Evolutionary conservation across 257 asterid genomes (phyloP), one percentile per base, ranked within the genome.

Genomic region (Thymus quinquecostatus): DNA sequence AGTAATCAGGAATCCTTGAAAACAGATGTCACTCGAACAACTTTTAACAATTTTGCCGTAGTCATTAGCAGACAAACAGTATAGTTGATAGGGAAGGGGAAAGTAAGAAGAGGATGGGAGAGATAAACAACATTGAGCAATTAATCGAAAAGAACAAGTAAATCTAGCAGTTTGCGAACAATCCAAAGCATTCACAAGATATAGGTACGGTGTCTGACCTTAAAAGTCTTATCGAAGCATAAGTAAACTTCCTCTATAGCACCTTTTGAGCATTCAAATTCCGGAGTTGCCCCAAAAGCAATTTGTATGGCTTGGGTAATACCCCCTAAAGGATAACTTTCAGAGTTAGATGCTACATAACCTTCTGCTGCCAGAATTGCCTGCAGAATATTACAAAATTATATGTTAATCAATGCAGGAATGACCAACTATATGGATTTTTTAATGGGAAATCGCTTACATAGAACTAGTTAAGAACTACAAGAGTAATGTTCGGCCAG

Each of bases 171-270:
- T 14, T 71, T 62, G 36, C 27, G 8, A 3, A 41, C 5, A 8
- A 6, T 10, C 27, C 9, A 41, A 57, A 58, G 10, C 33, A 44
- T 50, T 66, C 5, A 28, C 33, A 64, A 21, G 29, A 51, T 30
- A 69, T 50, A 28, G 34, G 60, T 38, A 51, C 14, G 41, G 55
- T 69, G 64, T 70, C 87, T 63, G 68, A 91, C 98, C 97, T 77
- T 81, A 81, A 95, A 92, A 76, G 88, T 84, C 88, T 95, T 95
- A 51, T 77, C 75, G 92, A 95, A 92, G 88, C 99, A 95, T 68
- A 95, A 63, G 28, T 79, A 76, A 58, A 95, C 88, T 74, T 95
- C 99, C 85, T 87, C 83, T 63, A 95, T 60, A 55, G 97, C 93
- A 80, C 32, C 96, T 41, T 86, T 79, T 10, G 88, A 75, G 88